Percentiles rank a stretch among this genome's conserved stretches.
Conservation (phyloP, 225 moss, liverwort and hornwort genomes). For the Bryoerythrophyllum caledonicum region DNA sequence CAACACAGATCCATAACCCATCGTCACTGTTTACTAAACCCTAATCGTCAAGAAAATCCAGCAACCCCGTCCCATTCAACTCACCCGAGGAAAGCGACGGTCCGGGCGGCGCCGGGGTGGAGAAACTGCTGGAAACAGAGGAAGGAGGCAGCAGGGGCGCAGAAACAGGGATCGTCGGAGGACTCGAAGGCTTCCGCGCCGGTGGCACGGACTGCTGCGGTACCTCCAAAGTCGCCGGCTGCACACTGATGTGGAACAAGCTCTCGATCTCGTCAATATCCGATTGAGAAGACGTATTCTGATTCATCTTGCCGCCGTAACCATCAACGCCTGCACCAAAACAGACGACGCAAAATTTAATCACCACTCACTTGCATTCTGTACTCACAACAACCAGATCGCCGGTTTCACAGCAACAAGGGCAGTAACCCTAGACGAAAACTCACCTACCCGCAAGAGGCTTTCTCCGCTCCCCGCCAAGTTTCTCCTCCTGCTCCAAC, state of each 20-base stretch:
- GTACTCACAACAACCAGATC: not conserved
- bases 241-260: constrained; percentile 87
- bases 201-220: constrained; percentile 56
- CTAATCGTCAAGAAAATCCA: not conserved
- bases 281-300: constrained; percentile 40
- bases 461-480: not conserved
- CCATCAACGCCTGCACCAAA: constrained; percentile 10
- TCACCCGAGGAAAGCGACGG: constrained; percentile 45
- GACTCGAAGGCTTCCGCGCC: constrained; percentile 60
- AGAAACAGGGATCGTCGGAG: constrained; percentile 65
- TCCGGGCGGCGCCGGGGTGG: constrained; percentile 48
- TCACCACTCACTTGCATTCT: constrained; percentile 24
- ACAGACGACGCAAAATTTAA: not conserved
- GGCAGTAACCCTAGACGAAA: constrained; percentile 24
- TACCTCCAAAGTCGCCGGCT: constrained; percentile 82
- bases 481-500: not conserved
- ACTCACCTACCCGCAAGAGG: not conserved
- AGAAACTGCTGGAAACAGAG: constrained; percentile 54
- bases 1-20: not conserved
- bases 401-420: too few species aligned
- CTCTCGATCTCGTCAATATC: constrained; percentile 98
- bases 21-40: not conserved
- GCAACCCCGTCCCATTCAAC: constrained; percentile 9
- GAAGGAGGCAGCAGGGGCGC: constrained; percentile 66
- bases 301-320: constrained; percentile 16